Conservation (phyloP, 768 basidiomycete species). For the Gloeopeniophorella convolvens region DNA sequence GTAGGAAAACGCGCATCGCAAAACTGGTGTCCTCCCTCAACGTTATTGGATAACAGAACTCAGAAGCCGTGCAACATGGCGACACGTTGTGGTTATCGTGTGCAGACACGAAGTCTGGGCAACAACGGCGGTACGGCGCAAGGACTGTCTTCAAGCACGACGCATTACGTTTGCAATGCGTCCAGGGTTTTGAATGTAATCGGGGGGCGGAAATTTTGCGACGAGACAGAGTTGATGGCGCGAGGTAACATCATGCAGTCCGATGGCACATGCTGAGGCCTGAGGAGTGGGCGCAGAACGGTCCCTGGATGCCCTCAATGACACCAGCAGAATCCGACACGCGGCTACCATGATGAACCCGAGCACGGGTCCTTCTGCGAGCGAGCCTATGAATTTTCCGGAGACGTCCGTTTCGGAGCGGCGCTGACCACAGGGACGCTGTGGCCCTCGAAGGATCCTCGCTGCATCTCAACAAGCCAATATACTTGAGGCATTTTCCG, state of each 20-base stretch:
- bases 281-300: neutral
- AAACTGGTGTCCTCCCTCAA: slow-evolving; percentile 5
- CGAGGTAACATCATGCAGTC: slow-evolving; percentile 14
- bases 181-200: slow-evolving; percentile 15
- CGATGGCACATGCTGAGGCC: slow-evolving; percentile 7
- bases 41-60: slow-evolving; percentile 2
- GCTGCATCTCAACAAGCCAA: no score
- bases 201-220: slow-evolving; percentile 18
- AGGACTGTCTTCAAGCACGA: slow-evolving; percentile 16
- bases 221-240: slow-evolving; percentile 12
- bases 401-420: no score
- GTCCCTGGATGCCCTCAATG: neutral
- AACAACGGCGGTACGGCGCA: slow-evolving; percentile 9
- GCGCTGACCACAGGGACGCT: no score
- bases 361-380: slow-evolving; percentile 1
- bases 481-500: neutral
- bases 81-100: slow-evolving; percentile 12
- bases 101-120: slow-evolving; percentile 8
- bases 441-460: no score
- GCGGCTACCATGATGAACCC: slow-evolving; percentile 7
- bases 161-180: slow-evolving; percentile 19
- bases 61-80: slow-evolving; percentile 2
- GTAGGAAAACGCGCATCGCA: slow-evolving; percentile 2
- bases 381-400: neutral
- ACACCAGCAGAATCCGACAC: slow-evolving; percentile 4